These are phyloP conservation scores for Lentinula lateritia DNA, from an alignment of 768 basidiomycete species.

Conservation along the genomic window DNA sequence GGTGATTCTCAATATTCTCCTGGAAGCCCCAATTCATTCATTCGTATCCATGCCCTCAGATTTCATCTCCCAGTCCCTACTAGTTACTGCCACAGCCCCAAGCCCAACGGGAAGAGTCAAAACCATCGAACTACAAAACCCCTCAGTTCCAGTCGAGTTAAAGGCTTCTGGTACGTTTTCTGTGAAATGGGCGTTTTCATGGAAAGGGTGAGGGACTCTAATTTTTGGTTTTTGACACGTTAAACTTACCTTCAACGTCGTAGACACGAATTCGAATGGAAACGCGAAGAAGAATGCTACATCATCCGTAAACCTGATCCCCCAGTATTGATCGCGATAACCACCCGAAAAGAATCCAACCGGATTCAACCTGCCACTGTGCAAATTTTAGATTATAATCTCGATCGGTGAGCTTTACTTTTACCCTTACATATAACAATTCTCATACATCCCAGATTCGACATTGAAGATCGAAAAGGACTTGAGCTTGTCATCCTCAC, in stretches of 20 bases:
- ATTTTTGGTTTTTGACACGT: not conserved
- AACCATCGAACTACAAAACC: constrained; percentile 72
- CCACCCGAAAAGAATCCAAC: constrained; percentile 54
- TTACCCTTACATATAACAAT: not conserved
- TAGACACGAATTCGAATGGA: constrained; percentile 86
- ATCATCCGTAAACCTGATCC: constrained; percentile 84
- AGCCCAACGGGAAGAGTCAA: constrained; percentile 65
- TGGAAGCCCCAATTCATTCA: not conserved
- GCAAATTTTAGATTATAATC: constrained; percentile 82
- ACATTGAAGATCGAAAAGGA: constrained; percentile 80
- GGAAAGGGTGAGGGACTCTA: constrained; percentile 63
- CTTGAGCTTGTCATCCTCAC: constrained; percentile 78
- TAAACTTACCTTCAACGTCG: not conserved
- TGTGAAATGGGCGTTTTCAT: constrained; percentile 75
- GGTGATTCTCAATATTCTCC: constrained; percentile 33
- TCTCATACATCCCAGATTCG: constrained; percentile 48
- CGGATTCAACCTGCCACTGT: constrained; percentile 58
- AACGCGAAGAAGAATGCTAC: constrained; percentile 75
- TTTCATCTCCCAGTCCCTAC: constrained; percentile 64
- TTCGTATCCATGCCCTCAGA: constrained; percentile 26
- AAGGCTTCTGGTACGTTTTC: constrained; percentile 68
- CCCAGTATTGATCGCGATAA: constrained; percentile 77
- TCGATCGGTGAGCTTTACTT: constrained; percentile 51
- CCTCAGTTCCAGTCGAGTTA: constrained; percentile 62
- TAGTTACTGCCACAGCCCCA: constrained; percentile 63